These are phyloP conservation scores for Trametes villosa DNA, from an alignment of 768 basidiomycete genomes.

Conservation along the genomic window DNA sequence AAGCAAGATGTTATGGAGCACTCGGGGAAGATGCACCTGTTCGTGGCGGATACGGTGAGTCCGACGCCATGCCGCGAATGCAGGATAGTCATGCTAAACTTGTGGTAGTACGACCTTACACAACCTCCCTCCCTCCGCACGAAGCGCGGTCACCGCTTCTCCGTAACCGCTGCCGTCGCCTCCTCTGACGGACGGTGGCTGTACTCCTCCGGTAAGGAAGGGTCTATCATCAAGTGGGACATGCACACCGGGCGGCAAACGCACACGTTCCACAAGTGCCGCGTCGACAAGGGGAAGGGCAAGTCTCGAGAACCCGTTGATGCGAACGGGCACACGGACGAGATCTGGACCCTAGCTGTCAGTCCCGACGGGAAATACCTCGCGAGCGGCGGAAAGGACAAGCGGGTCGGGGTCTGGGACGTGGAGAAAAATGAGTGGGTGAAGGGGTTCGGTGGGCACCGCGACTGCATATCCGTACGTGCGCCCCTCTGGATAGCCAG, in stretches of 20 bases:
- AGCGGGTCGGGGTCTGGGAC: slow-evolving; percentile 86
- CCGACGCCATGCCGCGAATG: neutral
- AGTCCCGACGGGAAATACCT: slow-evolving; percentile 86
- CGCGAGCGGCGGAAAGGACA: slow-evolving; percentile 87
- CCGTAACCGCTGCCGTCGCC: slow-evolving; percentile 81
- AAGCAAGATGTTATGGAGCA: slow-evolving; percentile 92
- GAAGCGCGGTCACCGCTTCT: slow-evolving; percentile 69
- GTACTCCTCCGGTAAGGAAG: slow-evolving; percentile 93
- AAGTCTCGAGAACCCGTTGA: slow-evolving; percentile 65
- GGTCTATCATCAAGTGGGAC: slow-evolving; percentile 86
- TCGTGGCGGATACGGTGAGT: slow-evolving; percentile 74
- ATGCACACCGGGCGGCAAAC: slow-evolving; percentile 64
- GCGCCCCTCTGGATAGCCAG: slow-evolving; percentile 8
- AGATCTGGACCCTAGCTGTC: slow-evolving; percentile 81
- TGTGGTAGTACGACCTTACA: slow-evolving; percentile 59
- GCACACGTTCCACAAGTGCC: slow-evolving; percentile 62
- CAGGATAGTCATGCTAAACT: neutral
- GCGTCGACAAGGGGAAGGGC: slow-evolving; percentile 46
- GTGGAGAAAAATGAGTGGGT: slow-evolving; percentile 75
- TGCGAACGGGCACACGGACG: slow-evolving; percentile 81
- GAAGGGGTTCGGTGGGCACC: slow-evolving; percentile 79
- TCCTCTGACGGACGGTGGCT: slow-evolving; percentile 74
- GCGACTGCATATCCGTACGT: slow-evolving; percentile 69
- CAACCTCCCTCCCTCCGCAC: slow-evolving; percentile 59
- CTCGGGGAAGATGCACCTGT: slow-evolving; percentile 84